These are phyloP conservation scores for Myxozyma mucilagina DNA, from an alignment of 805 yeast species.

Conservation along the genomic window DNA sequence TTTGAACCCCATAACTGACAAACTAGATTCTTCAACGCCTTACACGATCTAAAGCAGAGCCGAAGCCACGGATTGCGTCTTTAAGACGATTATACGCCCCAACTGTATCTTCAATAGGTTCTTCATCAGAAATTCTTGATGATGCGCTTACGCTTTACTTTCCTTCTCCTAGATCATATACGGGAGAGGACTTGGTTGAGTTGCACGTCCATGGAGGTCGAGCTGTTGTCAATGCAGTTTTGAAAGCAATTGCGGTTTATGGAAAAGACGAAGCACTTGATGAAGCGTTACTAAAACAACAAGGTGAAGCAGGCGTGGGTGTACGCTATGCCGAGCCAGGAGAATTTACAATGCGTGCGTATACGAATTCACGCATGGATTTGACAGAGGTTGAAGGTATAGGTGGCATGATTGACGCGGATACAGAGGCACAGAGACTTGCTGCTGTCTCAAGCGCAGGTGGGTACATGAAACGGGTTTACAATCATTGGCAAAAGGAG, in stretches of 20 bases:
- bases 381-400: constrained; percentile 90
- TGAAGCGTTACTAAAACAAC: neutral
- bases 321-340: constrained; percentile 88
- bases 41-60: constrained; percentile 9
- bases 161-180: constrained; percentile 72
- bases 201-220: constrained; percentile 93
- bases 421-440: constrained; percentile 82
- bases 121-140: constrained; percentile 54
- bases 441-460: constrained; percentile 72
- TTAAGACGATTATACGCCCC: constrained; percentile 21
- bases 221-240: constrained; percentile 72
- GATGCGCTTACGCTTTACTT: constrained; percentile 73
- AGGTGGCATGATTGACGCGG: constrained; percentile 85
- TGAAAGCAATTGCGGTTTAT: constrained; percentile 53
- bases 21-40: constrained; percentile 31
- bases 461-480: constrained; percentile 61
- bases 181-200: constrained; percentile 90
- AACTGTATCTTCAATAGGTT: constrained; percentile 4
- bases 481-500: constrained; percentile 64
- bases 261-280: constrained; percentile 16
- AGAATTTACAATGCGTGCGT: constrained; percentile 86
- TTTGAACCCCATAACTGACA: constrained; percentile 45
- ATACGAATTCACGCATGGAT: constrained; percentile 79
- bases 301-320: constrained; percentile 1
- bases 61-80: constrained; percentile 20